A percentile compares a stretch with the other conserved stretches of the same genome.
Evolutionary conservation across 2,329 filamentous ascomycete species (phyloP).

Genomic region (Alternaria conjuncta): DNA sequence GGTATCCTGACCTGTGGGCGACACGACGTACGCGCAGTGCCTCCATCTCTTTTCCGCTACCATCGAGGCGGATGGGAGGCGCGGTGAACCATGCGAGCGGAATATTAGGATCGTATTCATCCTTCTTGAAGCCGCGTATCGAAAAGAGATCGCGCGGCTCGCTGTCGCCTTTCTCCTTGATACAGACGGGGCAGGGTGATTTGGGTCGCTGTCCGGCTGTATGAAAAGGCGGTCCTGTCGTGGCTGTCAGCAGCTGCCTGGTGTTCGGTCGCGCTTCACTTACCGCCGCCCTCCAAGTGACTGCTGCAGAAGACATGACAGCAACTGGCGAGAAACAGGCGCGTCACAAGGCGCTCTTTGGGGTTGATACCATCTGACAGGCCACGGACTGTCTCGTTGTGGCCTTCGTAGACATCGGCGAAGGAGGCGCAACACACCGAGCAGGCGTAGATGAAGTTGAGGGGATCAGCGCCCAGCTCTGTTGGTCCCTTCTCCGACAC

Average conservation of each 20-base stretch:
- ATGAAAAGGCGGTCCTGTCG: constrained; percentile 55
- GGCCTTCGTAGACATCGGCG: constrained; percentile 53
- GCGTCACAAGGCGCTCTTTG: constrained; percentile 50
- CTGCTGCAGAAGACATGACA: constrained; percentile 57
- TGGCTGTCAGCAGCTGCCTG: neutral
- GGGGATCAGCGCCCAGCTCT: constrained; percentile 40
- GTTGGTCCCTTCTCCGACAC: constrained; percentile 13
- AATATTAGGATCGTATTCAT: constrained; percentile 53
- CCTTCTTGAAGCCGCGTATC: constrained; percentile 52
- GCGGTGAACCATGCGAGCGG: constrained; percentile 52
- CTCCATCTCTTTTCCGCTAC: constrained; percentile 46
- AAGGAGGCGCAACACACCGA: constrained; percentile 55
- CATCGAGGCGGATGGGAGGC: constrained; percentile 54
- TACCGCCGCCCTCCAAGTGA: constrained; percentile 58
- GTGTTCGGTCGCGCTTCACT: constrained; percentile 15
- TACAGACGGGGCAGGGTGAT: constrained; percentile 56
- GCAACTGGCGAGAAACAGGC: constrained; percentile 57
- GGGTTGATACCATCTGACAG: constrained; percentile 47
- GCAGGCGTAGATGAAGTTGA: constrained; percentile 59
- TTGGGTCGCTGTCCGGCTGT: constrained; percentile 48
- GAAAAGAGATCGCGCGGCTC: constrained; percentile 51
- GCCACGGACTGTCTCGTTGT: constrained; percentile 45
- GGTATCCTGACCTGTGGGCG: neutral
- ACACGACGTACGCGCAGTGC: constrained; percentile 48
- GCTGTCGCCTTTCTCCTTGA: constrained; percentile 44